phyloP scores from a whole-genome alignment of 2,329 filamentous ascomycete species.

The Epichloe hybrida region DNA sequence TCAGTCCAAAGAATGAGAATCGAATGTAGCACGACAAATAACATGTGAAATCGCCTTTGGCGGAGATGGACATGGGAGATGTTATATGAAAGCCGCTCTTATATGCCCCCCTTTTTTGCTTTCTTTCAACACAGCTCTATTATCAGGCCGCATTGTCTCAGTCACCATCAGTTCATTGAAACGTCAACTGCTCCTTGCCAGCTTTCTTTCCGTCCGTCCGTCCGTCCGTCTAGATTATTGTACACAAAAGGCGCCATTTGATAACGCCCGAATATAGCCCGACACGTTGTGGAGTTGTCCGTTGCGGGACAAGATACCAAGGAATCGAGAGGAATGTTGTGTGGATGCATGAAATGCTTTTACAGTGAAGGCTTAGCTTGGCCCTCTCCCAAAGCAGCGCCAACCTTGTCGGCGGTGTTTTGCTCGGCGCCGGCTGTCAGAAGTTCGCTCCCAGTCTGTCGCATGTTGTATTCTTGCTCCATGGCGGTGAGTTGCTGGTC shows the following conservation, averaged over 20 bases:
- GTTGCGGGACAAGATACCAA: background rate
- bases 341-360: conserved; percentile 7
- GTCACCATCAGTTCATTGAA: background rate
- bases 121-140: background rate
- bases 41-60: conserved; percentile 14
- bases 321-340: background rate
- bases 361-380: conserved; percentile 38
- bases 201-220: background rate
- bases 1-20: conserved; percentile 11
- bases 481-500: conserved; percentile 95
- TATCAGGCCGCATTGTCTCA: background rate
- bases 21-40: conserved; percentile 12
- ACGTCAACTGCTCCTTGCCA: background rate
- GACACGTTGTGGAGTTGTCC: background rate
- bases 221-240: conserved; percentile 1
- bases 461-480: conserved; percentile 95
- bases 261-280: background rate
- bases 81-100: conserved; percentile 10
- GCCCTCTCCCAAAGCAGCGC: conserved; percentile 32
- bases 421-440: conserved; percentile 34
- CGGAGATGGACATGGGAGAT: conserved; percentile 17
- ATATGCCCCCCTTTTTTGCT: conserved; percentile 10
- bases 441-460: conserved; percentile 72
- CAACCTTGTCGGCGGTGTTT: conserved; percentile 35
- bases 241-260: conserved; percentile 2